Evolutionary conservation across 2,329 filamentous ascomycete species (phyloP), one percentile per base, ranked within the genome.

Genomic region (Diaporthe vaccinii): DNA sequence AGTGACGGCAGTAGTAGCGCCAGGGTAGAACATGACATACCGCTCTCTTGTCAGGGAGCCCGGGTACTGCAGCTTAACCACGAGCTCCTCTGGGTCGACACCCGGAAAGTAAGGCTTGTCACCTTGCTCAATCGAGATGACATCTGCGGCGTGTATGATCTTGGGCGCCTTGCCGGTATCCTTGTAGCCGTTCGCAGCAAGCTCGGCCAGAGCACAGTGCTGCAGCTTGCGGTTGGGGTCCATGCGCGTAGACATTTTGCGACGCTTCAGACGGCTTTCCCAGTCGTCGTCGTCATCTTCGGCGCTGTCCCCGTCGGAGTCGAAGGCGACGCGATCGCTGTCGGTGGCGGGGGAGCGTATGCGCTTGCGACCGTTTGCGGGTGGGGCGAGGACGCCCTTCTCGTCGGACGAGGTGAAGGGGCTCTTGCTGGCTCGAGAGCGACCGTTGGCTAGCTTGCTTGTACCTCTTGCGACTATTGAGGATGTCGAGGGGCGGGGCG

Each of bases 51-150:
- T 79, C 68, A 79, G 80, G 17, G 81, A 80, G 82, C 94, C 96
- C 14, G 97, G 96, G 83, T 98, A 98, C 83, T 97, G 94, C 79
- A 98, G 85, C 81, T 92, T 87, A 75, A 97, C 90, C 15, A 84
- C 85, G 9, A 92, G 87, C 75, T 91, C 88, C 75, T 91, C 86
- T 65, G 86, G 84, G 65, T 85, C 84, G 3, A 87, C 85, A 53
- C 86, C 86, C 75, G 75, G 73, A 44, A 89, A 84, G 17, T 87
- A 86, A 1, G 87, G 87, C 39, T 87, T 86, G 75, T 88, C 90
- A 57, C 87, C 88, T 8, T 86, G 84, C 72, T 85, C 84, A 31
- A 88, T 82, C 59, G 86, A 89, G 51, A 88, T 88, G 31, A 92
- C 86, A 78, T 91, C 86, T 6, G 87, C 87, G 6, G 91, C 91